Evolutionary conservation across 2,329 filamentous ascomycete genomes (phyloP), one percentile per base, ranked within the genome.

Genomic region (Clonostachys sp.): DNA sequence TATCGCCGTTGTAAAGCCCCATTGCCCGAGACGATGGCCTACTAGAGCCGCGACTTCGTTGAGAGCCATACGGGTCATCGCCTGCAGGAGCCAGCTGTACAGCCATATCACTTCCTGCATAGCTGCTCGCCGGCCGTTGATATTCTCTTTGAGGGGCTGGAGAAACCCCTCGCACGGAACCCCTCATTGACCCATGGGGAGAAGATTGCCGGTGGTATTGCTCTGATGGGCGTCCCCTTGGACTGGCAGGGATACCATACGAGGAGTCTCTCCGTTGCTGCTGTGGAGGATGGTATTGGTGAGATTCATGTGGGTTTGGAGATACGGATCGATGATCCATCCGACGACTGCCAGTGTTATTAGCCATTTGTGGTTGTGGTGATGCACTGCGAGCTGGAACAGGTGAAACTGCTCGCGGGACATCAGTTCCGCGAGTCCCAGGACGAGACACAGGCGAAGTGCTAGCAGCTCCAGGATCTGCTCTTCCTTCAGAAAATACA

Each of bases 371-470:
- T 4, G 85, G 84, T 33, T 81, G 74, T 9, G 87, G 86, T 12
- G 81, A 84, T n/a, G 67, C 69, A 53, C 74, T 77, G 40, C 87
- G 80, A 8, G 81, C 73, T 20, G 87, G 82, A 24, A 80, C 81
- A 33, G 90, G 90, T 8, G 88, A 92, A 6, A 80, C 66, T 2
- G 81, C 77, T 24, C 81, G 69, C 17, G 80, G 78, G 50, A 81
- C 71, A 44, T 83, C 80, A 51, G 70, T 78, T 16, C 77, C 78
- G 48, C 85, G 73, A 6, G 81, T 84, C 12, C 73, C 69, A 4
- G 83, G 77, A 12, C 83, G 77, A 20, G 84, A 76, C 38, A 48
- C 50, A 4, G 67, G 60, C 6, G 71, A 64, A 14, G 61, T 54
- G 39, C 63, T 64, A 42, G 57, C 59, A 44, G 56, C 49, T 13